Evolutionary conservation across 2,329 filamentous ascomycete species (phyloP).

Genomic region (Penicillium sp.): DNA sequence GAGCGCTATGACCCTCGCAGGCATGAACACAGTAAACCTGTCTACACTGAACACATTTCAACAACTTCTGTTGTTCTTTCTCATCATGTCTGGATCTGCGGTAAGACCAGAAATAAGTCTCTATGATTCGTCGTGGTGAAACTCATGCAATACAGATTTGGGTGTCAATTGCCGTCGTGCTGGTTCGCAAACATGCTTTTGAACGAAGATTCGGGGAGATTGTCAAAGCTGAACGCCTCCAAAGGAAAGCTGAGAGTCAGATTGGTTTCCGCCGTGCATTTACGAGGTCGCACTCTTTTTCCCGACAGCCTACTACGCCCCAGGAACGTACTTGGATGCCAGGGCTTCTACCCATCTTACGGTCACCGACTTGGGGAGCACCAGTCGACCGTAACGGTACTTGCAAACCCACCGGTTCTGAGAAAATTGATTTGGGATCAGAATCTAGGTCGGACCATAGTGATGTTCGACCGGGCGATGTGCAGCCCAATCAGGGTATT

Average conservation of each 20-base stretch:
- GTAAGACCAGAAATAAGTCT: not conserved
- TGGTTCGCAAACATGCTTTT: not conserved
- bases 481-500: not conserved
- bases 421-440: not conserved
- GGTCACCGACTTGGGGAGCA: not conserved
- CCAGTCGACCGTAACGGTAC: not conserved
- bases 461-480: not conserved
- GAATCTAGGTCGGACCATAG: not conserved
- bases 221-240: slow-evolving; percentile 1
- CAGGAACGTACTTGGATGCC: not conserved
- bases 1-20: slow-evolving; percentile 52
- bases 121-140: not conserved
- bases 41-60: slow-evolving; percentile 51
- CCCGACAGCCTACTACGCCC: not conserved
- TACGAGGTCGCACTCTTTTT: not conserved
- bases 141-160: slow-evolving; percentile 1
- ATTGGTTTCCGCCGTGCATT: not conserved
- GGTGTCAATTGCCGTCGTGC: slow-evolving; percentile 2
- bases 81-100: slow-evolving; percentile 50
- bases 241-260: not conserved
- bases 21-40: slow-evolving; percentile 52
- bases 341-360: not conserved
- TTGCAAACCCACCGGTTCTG: not conserved
- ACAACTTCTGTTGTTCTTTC: slow-evolving; percentile 49
- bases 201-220: slow-evolving; percentile 2